These are phyloP conservation scores for Vachellia pachyceras DNA, from an alignment of 306 rosid species.

Conservation along the genomic window DNA sequence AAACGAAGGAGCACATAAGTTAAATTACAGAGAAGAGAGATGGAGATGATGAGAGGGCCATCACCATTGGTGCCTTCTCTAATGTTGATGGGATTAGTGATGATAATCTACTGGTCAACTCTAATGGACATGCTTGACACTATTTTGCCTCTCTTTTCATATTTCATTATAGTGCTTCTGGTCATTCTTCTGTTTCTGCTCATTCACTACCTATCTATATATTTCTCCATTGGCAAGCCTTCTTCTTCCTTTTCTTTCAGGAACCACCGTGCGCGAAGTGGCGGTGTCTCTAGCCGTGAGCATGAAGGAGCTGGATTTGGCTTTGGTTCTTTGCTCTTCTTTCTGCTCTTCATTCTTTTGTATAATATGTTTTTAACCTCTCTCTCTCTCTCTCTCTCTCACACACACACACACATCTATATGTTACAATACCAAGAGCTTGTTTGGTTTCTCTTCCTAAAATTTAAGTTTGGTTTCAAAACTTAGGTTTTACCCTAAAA, in stretches of 20 bases:
- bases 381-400: neutral
- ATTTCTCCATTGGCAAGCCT: constrained; percentile 43
- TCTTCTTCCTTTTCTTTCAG: constrained; percentile 28
- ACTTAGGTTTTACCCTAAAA: no score
- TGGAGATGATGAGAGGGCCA: constrained; percentile 76
- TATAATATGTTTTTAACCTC: constrained; percentile 21
- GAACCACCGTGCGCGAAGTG: neutral
- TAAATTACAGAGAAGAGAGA: constrained; percentile 29
- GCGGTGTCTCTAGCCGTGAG: constrained; percentile 19
- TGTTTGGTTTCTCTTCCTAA: no score
- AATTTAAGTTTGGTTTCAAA: no score
- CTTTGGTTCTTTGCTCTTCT: constrained; percentile 48
- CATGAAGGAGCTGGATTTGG: constrained; percentile 47
- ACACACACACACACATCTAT: neutral
- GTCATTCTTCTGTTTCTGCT: constrained; percentile 32
- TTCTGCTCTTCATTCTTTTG: constrained; percentile 48
- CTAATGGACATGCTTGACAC: constrained; percentile 46
- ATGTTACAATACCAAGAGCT: no score
- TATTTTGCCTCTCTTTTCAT: constrained; percentile 21
- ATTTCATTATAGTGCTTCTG: constrained; percentile 37
- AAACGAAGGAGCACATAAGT: neutral
- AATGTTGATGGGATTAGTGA: constrained; percentile 56
- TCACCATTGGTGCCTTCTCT: constrained; percentile 73
- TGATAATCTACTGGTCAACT: constrained; percentile 57
- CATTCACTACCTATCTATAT: constrained; percentile 31